Base-by-base conservation (phyloP, 2,329 filamentous ascomycete species). In the Exophiala sideris region DNA sequence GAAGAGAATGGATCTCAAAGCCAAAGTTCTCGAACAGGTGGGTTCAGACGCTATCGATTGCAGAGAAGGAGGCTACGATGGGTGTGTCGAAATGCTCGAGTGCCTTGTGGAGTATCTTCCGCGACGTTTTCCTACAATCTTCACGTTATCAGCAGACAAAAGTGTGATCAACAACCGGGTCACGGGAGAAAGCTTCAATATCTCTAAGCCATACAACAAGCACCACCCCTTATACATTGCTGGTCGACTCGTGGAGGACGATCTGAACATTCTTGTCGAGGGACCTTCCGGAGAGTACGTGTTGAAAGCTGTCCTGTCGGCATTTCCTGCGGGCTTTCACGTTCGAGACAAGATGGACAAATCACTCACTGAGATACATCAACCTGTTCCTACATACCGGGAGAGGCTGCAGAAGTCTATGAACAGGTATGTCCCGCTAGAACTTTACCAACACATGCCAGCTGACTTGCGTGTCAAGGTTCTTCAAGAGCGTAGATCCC, bases 321-420 rank as follows among this genome's bases (percentile, higher is more conserved):
- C 33, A 33, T 56, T 45, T 35, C 56, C 56, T 11, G 42, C 39
- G 9, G 56, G 56, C 18, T 58, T 56, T 29, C 41, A 58, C 45
- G 34, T 48, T 1, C 51, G 47, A 20, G 32, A 50, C 24, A 58
- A 56, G 39, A 48, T 58, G n/a, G 42, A 48, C 3, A 18, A 47
- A 10, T 52, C 39, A 16, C 35, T 58, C 8, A 33, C 39, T 14
- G 56, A 58, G 14, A 40, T 46, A 65, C 50, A 76, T 63, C 52
- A 69, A 68, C 57, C 49, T 14, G 49, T 52, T 12, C 47, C 47
- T 42, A 24, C 14, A 11, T 50, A 50, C 47, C 40, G 42, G 47
- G 47, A 50, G 47, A 50, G 39, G 47, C 5, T 50, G 36, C 34
- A 44, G 7, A 41, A 42, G n/a, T 41, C 34, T 2, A 50, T 50